These are phyloP conservation scores for Cordyceps militaris DNA, from an alignment of 2,329 filamentous ascomycete species.

Conservation along the genomic window DNA sequence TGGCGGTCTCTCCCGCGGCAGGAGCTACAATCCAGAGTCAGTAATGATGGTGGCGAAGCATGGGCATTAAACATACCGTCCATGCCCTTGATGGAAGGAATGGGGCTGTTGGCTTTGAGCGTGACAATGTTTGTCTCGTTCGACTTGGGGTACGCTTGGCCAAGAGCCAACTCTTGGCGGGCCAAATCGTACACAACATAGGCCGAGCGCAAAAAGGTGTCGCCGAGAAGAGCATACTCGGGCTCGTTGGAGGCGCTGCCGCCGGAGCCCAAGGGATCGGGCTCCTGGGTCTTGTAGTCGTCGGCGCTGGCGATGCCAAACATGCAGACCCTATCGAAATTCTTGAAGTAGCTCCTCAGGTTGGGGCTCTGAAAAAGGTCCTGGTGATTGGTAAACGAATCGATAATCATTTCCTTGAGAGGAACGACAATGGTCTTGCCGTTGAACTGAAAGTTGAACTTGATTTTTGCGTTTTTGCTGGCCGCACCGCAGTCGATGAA, in stretches of 20 bases:
- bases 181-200: slow-evolving; percentile 51
- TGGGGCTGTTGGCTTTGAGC: slow-evolving; percentile 31
- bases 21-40: not conserved
- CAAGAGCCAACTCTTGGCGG: slow-evolving; percentile 43
- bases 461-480: slow-evolving; percentile 35
- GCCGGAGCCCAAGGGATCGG: slow-evolving; percentile 13
- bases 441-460: slow-evolving; percentile 27
- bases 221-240: slow-evolving; percentile 46
- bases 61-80: slow-evolving; percentile 26
- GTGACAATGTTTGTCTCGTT: slow-evolving; percentile 38
- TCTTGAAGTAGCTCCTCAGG: slow-evolving; percentile 26
- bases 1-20: not conserved
- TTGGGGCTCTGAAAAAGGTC: slow-evolving; percentile 32
- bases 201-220: slow-evolving; percentile 50
- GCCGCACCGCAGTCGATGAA: slow-evolving; percentile 44
- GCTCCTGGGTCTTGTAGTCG: slow-evolving; percentile 24
- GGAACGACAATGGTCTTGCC: slow-evolving; percentile 41
- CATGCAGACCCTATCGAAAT: slow-evolving; percentile 41
- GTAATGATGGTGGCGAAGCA: not conserved
- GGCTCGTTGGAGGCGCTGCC: slow-evolving; percentile 9
- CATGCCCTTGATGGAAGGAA: slow-evolving; percentile 40
- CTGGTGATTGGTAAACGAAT: slow-evolving; percentile 32
- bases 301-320: slow-evolving; percentile 45
- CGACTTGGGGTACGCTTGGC: slow-evolving; percentile 45
- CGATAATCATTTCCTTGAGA: slow-evolving; percentile 47